phyloP scores from a whole-genome alignment of 2,329 filamentous ascomycete genomes.

The Alternaria metachromatica region DNA sequence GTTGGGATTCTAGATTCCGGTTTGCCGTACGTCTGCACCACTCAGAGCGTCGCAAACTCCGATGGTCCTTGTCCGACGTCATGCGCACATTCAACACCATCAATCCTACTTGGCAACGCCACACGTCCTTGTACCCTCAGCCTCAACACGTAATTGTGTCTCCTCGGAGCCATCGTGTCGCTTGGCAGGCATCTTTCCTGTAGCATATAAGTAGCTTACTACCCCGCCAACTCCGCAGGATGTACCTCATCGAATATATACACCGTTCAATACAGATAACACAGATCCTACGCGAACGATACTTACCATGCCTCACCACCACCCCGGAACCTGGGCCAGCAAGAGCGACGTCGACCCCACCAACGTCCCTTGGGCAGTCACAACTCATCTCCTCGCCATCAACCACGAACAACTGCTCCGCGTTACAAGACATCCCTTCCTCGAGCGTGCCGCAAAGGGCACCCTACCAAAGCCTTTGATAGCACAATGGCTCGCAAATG shows the following conservation, averaged over 20 bases:
- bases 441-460: slow-evolving; percentile 38
- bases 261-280: slow-evolving; percentile 20
- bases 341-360: slow-evolving; percentile 22
- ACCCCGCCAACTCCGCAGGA: neutral
- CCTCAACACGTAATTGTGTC: slow-evolving; percentile 15
- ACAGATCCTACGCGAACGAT: slow-evolving; percentile 19
- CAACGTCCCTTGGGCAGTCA: slow-evolving; percentile 34
- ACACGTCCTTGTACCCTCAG: slow-evolving; percentile 12
- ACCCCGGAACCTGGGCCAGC: slow-evolving; percentile 26
- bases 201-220: slow-evolving; percentile 11
- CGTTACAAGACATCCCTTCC: slow-evolving; percentile 41
- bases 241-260: slow-evolving; percentile 25
- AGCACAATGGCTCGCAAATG: slow-evolving; percentile 45
- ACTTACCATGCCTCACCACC: slow-evolving; percentile 21
- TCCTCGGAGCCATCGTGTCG: slow-evolving; percentile 2
- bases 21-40: neutral
- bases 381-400: slow-evolving; percentile 40
- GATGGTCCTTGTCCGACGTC: slow-evolving; percentile 18
- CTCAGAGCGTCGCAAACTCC: slow-evolving; percentile 1
- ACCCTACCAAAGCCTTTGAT: slow-evolving; percentile 38
- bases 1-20: slow-evolving; percentile 15
- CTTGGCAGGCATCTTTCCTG: slow-evolving; percentile 8
- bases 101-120: slow-evolving; percentile 10
- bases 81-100: slow-evolving; percentile 15
- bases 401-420: slow-evolving; percentile 35